These are phyloP conservation scores for Jamesozyma gamospora DNA, from an alignment of 805 yeast species.

Conservation along the genomic window DNA sequence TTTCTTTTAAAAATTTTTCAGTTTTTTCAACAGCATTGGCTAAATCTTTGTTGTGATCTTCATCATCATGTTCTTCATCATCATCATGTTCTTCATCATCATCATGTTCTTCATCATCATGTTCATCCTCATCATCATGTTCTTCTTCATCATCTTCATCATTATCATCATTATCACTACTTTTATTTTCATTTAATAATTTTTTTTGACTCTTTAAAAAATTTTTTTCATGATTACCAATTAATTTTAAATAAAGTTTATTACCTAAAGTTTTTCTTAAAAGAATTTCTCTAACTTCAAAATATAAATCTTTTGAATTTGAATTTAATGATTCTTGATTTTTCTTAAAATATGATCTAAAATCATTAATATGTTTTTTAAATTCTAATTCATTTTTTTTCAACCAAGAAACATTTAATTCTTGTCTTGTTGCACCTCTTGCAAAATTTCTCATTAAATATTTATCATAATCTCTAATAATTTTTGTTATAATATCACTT, in stretches of 20 bases:
- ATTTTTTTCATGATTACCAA: conserved; percentile 18
- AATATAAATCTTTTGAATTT: conserved; percentile 72
- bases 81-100: conserved; percentile 27
- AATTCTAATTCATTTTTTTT: conserved; percentile 93
- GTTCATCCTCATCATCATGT: background rate
- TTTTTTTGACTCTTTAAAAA: background rate
- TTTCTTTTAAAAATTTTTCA: conserved; percentile 15
- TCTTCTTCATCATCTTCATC: background rate
- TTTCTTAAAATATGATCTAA: conserved; percentile 75
- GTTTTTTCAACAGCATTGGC: conserved; percentile 7
- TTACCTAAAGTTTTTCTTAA: conserved; percentile 28
- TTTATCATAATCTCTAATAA: conserved; percentile 92
- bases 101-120: conserved; percentile 15
- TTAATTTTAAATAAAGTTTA: conserved; percentile 23
- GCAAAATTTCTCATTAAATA: conserved; percentile 95
- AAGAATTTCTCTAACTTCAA: conserved; percentile 71
- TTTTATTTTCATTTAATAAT: conserved; percentile 41
- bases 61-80: too few relatives aligned
- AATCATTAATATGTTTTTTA: conserved; percentile 80
- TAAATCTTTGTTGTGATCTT: too few relatives aligned
- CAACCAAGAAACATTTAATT: conserved; percentile 92
- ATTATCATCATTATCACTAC: background rate
- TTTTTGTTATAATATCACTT: conserved; percentile 88
- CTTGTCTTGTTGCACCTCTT: conserved; percentile 94
- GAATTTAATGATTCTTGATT: conserved; percentile 53